Evolutionary conservation across 2,329 filamentous ascomycete genomes (phyloP).

Genomic region (Cercospora beticola): DNA sequence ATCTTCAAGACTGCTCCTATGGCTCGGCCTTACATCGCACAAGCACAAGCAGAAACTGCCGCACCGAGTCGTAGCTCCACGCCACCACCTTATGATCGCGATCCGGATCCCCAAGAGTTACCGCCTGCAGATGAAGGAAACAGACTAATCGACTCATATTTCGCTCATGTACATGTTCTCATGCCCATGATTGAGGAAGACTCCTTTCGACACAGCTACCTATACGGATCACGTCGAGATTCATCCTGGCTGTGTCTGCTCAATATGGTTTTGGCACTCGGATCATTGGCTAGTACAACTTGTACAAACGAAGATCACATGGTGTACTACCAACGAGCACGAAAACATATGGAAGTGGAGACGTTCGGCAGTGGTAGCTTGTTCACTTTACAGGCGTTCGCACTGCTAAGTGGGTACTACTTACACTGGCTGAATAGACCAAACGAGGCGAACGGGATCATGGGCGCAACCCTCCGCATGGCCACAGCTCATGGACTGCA

Average conservation of each 20-base stretch:
- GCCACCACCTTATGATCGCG: slow-evolving; percentile 25
- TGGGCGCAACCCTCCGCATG: slow-evolving; percentile 38
- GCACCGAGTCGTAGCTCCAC: slow-evolving; percentile 32
- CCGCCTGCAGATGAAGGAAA: slow-evolving; percentile 34
- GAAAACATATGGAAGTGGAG: slow-evolving; percentile 34
- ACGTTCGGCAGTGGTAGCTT: slow-evolving; percentile 36
- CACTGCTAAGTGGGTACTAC: slow-evolving; percentile 36
- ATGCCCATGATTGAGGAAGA: slow-evolving; percentile 40
- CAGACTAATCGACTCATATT: slow-evolving; percentile 36
- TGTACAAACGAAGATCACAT: slow-evolving; percentile 33
- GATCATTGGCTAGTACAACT: slow-evolving; percentile 33
- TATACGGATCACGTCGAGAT: slow-evolving; percentile 34
- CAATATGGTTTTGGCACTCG: slow-evolving; percentile 37
- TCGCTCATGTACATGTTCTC: slow-evolving; percentile 34
- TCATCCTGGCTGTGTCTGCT: slow-evolving; percentile 36
- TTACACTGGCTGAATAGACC: slow-evolving; percentile 38
- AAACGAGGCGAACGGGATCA: slow-evolving; percentile 36
- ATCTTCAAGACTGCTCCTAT: slow-evolving; percentile 36
- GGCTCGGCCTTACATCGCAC: slow-evolving; percentile 30
- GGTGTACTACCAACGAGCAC: slow-evolving; percentile 34
- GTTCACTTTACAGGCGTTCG: slow-evolving; percentile 35
- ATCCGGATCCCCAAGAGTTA: slow-evolving; percentile 28
- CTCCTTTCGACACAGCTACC: slow-evolving; percentile 35
- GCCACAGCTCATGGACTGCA: slow-evolving; percentile 37
- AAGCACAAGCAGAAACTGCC: slow-evolving; percentile 30